These are phyloP conservation scores for Apiotrichum brassicae DNA, from an alignment of 1,284 basidiomycete genomes.

Conservation along the genomic window DNA sequence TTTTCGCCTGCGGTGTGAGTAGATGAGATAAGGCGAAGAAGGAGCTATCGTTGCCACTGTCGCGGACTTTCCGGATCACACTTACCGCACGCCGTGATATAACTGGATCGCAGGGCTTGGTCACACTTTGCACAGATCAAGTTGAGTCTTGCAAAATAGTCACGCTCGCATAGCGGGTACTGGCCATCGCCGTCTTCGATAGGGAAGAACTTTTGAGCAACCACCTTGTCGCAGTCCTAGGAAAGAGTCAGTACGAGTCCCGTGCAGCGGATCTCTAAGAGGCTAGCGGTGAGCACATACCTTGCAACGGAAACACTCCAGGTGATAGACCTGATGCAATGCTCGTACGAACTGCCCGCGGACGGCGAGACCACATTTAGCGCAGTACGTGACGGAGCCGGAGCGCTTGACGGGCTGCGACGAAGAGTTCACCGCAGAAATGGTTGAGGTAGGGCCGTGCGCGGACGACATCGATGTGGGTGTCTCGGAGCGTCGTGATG, in stretches of 20 bases:
- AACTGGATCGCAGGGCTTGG: conserved; percentile 88
- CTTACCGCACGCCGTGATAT: conserved; percentile 98
- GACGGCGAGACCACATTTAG: conserved; percentile 43
- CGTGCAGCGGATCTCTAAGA: no score
- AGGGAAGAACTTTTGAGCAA: conserved; percentile 98
- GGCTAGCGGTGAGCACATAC: conserved; percentile 51
- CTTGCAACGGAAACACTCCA: conserved; percentile 95
- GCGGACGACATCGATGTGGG: conserved; percentile 11
- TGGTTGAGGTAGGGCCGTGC: conserved; percentile 1
- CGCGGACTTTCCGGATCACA: conserved; percentile 94
- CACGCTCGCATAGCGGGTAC: conserved; percentile 91
- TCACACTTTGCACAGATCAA: conserved; percentile 95
- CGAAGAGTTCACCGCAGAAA: background rate
- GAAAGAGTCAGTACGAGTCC: conserved; percentile 4
- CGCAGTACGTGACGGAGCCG: conserved; percentile 35
- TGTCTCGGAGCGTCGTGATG: conserved; percentile 12
- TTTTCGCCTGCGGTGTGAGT: conserved; percentile 69
- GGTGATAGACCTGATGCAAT: conserved; percentile 85
- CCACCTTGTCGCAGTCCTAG: conserved; percentile 92
- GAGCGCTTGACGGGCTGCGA: conserved; percentile 10
- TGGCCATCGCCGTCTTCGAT: conserved; percentile 70
- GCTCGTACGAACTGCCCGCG: conserved; percentile 91
- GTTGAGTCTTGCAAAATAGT: conserved; percentile 93
- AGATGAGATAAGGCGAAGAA: conserved; percentile 95
- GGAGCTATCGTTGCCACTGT: no score